phyloP scores from a whole-genome alignment of 305 asterid genomes.

The Fraxinus dipetala region DNA sequence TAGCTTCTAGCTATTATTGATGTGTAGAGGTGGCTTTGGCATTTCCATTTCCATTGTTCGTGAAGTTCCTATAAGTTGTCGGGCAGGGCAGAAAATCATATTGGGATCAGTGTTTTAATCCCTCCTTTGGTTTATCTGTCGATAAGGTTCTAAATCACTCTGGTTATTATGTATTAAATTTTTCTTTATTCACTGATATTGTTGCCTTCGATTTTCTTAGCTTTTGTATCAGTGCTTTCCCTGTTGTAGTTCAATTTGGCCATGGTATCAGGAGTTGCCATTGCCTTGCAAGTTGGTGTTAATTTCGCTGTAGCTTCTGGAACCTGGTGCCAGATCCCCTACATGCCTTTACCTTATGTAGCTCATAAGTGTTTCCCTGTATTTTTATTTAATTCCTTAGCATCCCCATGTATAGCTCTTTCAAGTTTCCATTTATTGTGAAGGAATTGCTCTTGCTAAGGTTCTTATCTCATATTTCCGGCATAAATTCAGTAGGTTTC shows the following conservation, averaged over 20 bases:
- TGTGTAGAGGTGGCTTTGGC: conserved; percentile 1
- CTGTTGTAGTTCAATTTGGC: neutral
- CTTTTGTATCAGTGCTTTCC: neutral
- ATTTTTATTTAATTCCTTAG: neutral
- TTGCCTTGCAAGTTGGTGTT: neutral
- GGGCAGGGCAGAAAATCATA: neutral
- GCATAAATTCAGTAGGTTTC: neutral
- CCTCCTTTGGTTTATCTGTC: neutral
- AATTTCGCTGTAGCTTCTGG: neutral
- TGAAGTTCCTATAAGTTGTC: neutral
- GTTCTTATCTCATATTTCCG: neutral
- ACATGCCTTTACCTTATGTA: neutral
- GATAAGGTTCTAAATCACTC: neutral
- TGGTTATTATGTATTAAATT: neutral
- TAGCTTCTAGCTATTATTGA: neutral
- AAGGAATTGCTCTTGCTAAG: neutral
- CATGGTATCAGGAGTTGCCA: neutral
- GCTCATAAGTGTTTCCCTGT: neutral
- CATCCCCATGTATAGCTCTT: neutral
- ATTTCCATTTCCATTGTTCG: neutral
- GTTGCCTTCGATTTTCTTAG: neutral
- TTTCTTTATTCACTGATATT: neutral
- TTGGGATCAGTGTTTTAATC: neutral
- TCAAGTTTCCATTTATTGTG: neutral
- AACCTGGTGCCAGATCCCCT: neutral